These are phyloP conservation scores for Scleroderma citrinum DNA, from an alignment of 768 basidiomycete species.

Conservation along the genomic window DNA sequence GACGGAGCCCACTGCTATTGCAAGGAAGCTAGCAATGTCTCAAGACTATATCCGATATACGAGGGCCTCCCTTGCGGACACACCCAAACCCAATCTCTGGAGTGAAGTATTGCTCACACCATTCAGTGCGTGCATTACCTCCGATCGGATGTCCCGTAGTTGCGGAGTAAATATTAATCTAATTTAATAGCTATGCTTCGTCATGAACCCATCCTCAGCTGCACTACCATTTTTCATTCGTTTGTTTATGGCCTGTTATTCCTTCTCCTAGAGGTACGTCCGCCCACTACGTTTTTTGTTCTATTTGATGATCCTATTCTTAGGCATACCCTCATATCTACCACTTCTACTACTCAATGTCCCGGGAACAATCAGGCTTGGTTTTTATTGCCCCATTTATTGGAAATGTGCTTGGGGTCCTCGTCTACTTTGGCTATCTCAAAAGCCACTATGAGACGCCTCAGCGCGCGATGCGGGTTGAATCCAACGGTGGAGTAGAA, in stretches of 20 bases:
- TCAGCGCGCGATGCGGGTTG: slow-evolving; percentile 7
- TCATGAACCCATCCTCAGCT: neutral
- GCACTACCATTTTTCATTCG: slow-evolving; percentile 15
- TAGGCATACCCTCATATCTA: slow-evolving; percentile 17
- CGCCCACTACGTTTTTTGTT: neutral
- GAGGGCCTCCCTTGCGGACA: neutral
- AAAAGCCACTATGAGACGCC: slow-evolving; percentile 17
- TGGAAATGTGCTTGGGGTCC: slow-evolving; percentile 17
- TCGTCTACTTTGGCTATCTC: slow-evolving; percentile 16
- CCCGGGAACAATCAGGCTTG: slow-evolving; percentile 16
- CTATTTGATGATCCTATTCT: neutral
- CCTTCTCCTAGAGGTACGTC: slow-evolving; percentile 20
- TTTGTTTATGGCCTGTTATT: slow-evolving; percentile 24
- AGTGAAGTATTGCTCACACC: slow-evolving; percentile 11
- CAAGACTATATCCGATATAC: neutral
- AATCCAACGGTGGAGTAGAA: slow-evolving; percentile 13
- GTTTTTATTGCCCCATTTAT: slow-evolving; percentile 14
- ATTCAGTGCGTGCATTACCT: slow-evolving; percentile 8
- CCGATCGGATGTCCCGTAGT: neutral
- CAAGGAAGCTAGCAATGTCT: slow-evolving; percentile 6
- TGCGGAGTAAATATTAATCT: neutral
- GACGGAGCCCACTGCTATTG: slow-evolving; percentile 15
- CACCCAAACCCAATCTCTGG: slow-evolving; percentile 7
- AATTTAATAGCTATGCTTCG: neutral
- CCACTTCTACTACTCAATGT: slow-evolving; percentile 15